Conservation (phyloP, 441 rosid species). For the Rhodomyrtus psidioides region DNA sequence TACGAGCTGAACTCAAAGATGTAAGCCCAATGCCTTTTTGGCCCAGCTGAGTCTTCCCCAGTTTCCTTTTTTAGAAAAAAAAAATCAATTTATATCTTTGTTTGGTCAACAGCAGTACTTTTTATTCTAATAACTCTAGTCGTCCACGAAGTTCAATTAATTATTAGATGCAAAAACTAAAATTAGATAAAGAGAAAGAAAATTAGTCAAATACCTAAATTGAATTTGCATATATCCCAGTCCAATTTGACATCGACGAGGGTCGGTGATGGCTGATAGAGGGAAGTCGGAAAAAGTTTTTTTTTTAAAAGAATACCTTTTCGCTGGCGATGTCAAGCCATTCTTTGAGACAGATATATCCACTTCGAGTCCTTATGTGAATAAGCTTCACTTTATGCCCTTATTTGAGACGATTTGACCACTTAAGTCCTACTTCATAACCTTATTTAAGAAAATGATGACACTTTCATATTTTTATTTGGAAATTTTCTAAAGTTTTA, state of each 20-base stretch:
- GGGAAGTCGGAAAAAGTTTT: too few species aligned
- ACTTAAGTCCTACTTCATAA: accelerated
- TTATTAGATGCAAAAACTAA: neutral
- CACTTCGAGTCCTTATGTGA: too few species aligned
- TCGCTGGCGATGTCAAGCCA: too few species aligned
- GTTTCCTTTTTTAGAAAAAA: neutral
- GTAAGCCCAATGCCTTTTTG: neutral
- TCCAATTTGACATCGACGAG: too few species aligned
- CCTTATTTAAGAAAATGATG: too few species aligned
- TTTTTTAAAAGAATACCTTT: too few species aligned
- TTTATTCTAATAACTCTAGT: neutral
- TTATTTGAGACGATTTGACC: too few species aligned
- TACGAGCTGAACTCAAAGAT: neutral
- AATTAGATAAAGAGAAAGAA: neutral
- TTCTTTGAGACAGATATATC: too few species aligned
- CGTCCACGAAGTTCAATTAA: neutral
- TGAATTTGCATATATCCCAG: neutral
- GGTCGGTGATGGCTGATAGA: too few species aligned
- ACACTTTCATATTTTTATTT: too few species aligned
- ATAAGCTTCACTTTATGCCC: too few species aligned
- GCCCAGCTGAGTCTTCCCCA: neutral
- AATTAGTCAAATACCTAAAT: too few species aligned
- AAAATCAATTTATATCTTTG: neutral
- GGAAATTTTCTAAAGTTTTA: neutral
- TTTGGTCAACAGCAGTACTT: neutral